phyloP scores from a whole-genome alignment of 2,329 filamentous ascomycete species.

The Colletotrichum higginsianum region DNA sequence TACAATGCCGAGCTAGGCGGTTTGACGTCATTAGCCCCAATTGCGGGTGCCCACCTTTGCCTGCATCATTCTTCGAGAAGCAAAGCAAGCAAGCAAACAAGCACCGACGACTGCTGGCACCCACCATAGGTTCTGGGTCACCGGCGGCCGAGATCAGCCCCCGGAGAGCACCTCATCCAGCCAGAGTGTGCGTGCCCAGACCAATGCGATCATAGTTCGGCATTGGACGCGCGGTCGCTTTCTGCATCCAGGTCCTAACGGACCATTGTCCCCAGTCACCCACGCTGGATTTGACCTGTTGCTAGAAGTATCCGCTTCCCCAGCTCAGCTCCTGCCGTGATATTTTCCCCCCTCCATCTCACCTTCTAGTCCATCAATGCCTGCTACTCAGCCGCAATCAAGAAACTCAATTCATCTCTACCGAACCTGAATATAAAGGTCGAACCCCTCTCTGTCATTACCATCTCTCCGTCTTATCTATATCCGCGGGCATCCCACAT shows the following conservation, averaged over 20 bases:
- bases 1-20: constrained; percentile 39
- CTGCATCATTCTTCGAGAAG: constrained; percentile 21
- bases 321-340: constrained; percentile 28
- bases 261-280: not conserved
- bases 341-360: constrained; percentile 19
- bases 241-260: constrained; percentile 23
- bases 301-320: constrained; percentile 28
- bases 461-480: constrained; percentile 11
- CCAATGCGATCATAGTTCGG: constrained; percentile 37
- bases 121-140: not conserved
- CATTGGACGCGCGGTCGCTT: constrained; percentile 36
- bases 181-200: constrained; percentile 35
- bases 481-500: not conserved
- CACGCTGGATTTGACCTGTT: constrained; percentile 18
- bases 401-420: constrained; percentile 19
- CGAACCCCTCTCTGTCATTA: constrained; percentile 14
- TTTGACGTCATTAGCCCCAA: constrained; percentile 44
- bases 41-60: constrained; percentile 24
- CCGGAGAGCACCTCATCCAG: constrained; percentile 1
- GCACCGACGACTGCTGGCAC: constrained; percentile 2
- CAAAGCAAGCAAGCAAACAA: constrained; percentile 8
- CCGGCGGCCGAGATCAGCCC: constrained; percentile 21
- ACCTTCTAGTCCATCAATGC: constrained; percentile 24
- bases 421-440: not conserved
- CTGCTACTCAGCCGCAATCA: constrained; percentile 26